Percentiles rank a stretch among this genome's conserved stretches.
Evolutionary conservation across 768 basidiomycete species (phyloP).

Genomic region (Flagelloscypha sp.): DNA sequence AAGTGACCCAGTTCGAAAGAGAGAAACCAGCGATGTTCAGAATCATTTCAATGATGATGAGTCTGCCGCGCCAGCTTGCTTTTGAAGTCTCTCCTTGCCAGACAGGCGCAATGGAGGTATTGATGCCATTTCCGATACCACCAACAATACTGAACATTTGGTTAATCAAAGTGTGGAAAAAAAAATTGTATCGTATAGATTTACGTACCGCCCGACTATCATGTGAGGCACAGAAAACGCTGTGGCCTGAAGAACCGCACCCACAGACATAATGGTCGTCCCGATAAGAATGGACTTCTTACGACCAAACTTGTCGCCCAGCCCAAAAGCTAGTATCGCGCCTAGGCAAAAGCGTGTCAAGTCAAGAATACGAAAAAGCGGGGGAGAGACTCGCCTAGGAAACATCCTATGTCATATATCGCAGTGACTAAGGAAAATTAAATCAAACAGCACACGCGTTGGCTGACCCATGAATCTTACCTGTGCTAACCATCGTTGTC

Average conservation of each 20-base stretch:
- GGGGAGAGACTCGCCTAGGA: conserved; percentile 21
- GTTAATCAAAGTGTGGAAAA: not conserved
- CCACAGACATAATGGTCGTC: conserved; percentile 43
- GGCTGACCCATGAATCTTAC: not conserved
- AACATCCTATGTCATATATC: conserved; percentile 45
- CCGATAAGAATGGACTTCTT: conserved; percentile 43
- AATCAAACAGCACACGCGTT: conserved; percentile 34
- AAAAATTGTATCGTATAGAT: not conserved
- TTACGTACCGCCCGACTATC: conserved; percentile 36
- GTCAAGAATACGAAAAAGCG: not conserved
- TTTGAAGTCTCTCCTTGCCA: conserved; percentile 48
- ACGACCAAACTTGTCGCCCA: conserved; percentile 16
- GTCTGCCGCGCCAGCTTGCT: conserved; percentile 37
- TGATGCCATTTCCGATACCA: conserved; percentile 22
- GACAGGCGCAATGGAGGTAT: conserved; percentile 42
- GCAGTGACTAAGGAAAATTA: conserved; percentile 46
- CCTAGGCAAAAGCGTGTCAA: not conserved
- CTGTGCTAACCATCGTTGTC: not conserved
- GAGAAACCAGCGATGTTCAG: conserved; percentile 47
- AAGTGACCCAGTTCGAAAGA: conserved; percentile 46
- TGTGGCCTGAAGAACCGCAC: conserved; percentile 41
- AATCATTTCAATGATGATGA: conserved; percentile 45
- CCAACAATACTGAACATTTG: no score
- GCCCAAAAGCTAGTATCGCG: not conserved
- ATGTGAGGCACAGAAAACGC: conserved; percentile 37